Base-by-base conservation (phyloP, 441 rosid species). In the Viola pubescens region DNA sequence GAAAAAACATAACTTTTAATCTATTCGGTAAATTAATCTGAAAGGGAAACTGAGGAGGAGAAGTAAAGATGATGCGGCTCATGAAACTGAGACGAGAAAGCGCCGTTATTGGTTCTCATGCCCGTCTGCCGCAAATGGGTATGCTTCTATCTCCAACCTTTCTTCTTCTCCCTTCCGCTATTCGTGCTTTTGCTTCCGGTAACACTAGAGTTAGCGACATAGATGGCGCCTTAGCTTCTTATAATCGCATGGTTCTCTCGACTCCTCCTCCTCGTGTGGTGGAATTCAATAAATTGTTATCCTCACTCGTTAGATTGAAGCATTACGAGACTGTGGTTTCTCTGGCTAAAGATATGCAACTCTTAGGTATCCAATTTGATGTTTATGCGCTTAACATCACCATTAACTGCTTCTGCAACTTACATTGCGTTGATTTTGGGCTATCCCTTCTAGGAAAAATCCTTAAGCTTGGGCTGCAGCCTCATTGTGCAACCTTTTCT, bases 311-410 rank as follows among this genome's bases (percentile, higher is more conserved):
- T 4, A 38, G 43, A 40, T 13, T 39, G 26, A 58, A 47, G 39
- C 49, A 58, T 14, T 51, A 61, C 38, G 19, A 42, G 26, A 60
- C 57, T 26, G 65, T 52, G 11, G n/a, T 60, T 50, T 50, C 37
- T 19, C 10, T 60, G 40, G 50, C 16, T 9, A 60, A 42, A 56
- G 8, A 43, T 6, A 43, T 43, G 39, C 39, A 57, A 43, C 11
- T 57, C 7, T 9, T 37, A 7, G 65, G 65, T 42, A 12, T 52
- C 10, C 7, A 48, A 3, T 42, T 1, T 34, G 37, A 43, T 52
- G 0, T 19, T 34, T 52, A 12, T 53, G 34, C 51, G 42, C 1
- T 61, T 8, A 7, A 4, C 8, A 43, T 43, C 47, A 52, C 43
- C 12, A 53, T 52, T 9, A 44, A 61, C 38, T 52, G 58, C 49